Conservation (phyloP, 2,329 filamentous ascomycete genomes). For the Fonsecaea multimorphosa region DNA sequence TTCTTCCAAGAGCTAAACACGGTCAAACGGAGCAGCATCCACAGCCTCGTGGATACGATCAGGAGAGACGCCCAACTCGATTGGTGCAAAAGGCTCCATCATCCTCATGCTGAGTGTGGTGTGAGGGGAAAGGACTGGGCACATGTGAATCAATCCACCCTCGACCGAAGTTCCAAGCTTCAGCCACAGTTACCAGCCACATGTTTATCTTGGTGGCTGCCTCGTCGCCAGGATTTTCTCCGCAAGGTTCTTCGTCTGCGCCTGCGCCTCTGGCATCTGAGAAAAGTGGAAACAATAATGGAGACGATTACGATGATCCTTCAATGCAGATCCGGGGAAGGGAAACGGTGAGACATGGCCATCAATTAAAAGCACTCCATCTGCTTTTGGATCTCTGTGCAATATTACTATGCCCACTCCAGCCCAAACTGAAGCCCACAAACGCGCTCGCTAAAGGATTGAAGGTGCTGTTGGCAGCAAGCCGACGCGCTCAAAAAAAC, state of each 20-base stretch:
- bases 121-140: slow-evolving; percentile 14
- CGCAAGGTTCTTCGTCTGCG: neutral
- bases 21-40: slow-evolving; percentile 14
- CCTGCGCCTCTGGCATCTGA: neutral
- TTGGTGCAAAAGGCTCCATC: neutral
- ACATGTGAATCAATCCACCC: no score
- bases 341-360: neutral
- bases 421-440: slow-evolving; percentile 15
- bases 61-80: neutral
- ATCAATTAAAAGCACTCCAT: slow-evolving; percentile 26
- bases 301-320: slow-evolving; percentile 8
- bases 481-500: slow-evolving; percentile 28
- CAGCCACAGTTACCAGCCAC: slow-evolving; percentile 9
- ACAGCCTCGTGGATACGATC: neutral
- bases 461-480: slow-evolving; percentile 31
- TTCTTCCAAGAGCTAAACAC: neutral
- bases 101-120: neutral
- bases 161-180: neutral
- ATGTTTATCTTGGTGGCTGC: slow-evolving; percentile 18
- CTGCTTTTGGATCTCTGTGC: slow-evolving; percentile 20
- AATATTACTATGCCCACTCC: slow-evolving; percentile 16
- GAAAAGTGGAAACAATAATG: slow-evolving; percentile 8
- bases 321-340: slow-evolving; percentile 16
- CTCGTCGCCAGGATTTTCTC: slow-evolving; percentile 1
- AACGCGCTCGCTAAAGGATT: slow-evolving; percentile 36